Conservation (phyloP, 192 early-diverging fungal species). For the Podochytrium sp. region DNA sequence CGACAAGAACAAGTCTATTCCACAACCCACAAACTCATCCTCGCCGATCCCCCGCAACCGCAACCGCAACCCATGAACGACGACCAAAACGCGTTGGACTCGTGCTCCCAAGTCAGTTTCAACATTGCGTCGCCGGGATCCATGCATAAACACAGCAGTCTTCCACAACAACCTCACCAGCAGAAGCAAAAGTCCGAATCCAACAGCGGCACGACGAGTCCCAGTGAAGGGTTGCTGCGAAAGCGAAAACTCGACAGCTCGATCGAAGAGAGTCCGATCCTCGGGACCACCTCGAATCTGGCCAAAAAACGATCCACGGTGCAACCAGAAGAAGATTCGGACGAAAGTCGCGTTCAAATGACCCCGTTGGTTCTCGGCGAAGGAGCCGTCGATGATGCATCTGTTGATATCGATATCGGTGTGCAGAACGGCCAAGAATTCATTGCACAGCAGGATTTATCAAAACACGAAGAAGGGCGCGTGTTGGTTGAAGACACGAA, state of each 20-base stretch:
- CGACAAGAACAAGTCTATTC: slow-evolving; percentile 8
- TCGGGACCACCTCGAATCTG: neutral
- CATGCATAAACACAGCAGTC: neutral
- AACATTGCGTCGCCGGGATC: neutral
- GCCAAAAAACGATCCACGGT: neutral
- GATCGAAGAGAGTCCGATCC: neutral
- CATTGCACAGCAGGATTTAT: neutral
- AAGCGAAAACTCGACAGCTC: neutral
- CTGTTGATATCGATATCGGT: neutral
- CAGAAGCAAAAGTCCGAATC: no score
- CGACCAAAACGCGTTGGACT: neutral
- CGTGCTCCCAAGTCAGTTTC: neutral
- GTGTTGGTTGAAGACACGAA: neutral
- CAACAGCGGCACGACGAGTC: neutral
- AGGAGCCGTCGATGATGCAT: neutral
- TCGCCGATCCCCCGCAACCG: neutral
- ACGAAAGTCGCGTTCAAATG: neutral
- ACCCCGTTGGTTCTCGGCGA: neutral
- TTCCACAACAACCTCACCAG: neutral
- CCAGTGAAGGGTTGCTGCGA: neutral
- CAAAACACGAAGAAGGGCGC: neutral
- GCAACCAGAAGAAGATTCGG: neutral
- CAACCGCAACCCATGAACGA: neutral
- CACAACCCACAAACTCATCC: neutral
- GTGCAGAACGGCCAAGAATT: neutral